Evolutionary conservation across 805 yeast species (phyloP), one percentile per base, ranked within the genome.

Genomic region (Brettanomyces anomalus): DNA sequence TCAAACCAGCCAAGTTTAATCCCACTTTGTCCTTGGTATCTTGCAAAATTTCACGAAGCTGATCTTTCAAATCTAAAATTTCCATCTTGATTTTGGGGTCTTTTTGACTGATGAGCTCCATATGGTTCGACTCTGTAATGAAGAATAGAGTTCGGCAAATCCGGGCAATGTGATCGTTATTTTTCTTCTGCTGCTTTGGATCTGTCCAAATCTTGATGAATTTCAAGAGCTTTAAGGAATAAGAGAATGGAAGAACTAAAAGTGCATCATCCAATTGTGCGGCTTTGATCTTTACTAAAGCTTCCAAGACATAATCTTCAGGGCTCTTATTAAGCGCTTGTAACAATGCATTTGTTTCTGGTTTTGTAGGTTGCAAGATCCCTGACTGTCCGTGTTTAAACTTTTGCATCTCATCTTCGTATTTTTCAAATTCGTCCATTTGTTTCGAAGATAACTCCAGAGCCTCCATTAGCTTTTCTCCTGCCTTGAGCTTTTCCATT

Each of bases 201-300:
- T 58, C 56, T 33, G 93, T 76, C 86, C 96, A 89, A 24, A 76
- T 70, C 49, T 79, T 81, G 42, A 93, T 76, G 52, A 88, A 84
- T 51, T 71, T 71, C 48, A 93, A 70, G 40, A 93, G 70, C 50
- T 76, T 76, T 43, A 80, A 58, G 2, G 89, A 81, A 61, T 81
- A 83, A 10, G 95, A 86, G 55, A 90, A 89, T 28, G 98, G 96
- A 42, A 93, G 68, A 1, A 93, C 95, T 38, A 93, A 64, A 43
- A 93, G 70, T 1, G 97, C 95, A 63, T 93, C 99, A 54, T 90
- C 96, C 31, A 93, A 65, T 54, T 90, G 96, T 0, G 94, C 74
- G 0, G 95, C 77, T 53, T 74, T 82, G 58, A 93, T 85, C 54
- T 78, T 79, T 32, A 67, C 57, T 14, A 90, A 60, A 0, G 81